Percentiles rank a stretch among this genome's conserved stretches.
Conservation (phyloP, 805 yeast genomes). For the Blastobotrys americana region DNA sequence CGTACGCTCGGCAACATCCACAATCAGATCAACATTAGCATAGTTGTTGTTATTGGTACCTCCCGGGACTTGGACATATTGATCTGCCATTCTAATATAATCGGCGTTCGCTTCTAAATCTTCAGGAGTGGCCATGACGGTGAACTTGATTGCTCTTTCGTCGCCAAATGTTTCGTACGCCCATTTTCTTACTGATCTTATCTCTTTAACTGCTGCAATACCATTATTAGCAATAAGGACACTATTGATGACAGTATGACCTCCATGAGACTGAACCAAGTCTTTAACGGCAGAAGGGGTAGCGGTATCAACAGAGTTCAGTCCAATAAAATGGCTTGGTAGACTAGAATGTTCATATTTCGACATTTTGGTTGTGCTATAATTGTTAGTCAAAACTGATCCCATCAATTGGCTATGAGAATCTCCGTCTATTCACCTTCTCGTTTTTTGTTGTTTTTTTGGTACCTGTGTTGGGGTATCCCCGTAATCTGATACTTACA, state of each 20-base stretch:
- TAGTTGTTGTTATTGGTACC: conserved; percentile 98
- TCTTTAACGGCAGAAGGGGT: conserved; percentile 67
- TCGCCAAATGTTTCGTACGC: conserved; percentile 98
- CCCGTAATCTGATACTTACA: too few species aligned
- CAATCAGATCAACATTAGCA: conserved; percentile 96
- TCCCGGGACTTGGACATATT: conserved; percentile 96
- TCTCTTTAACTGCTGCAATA: conserved; percentile 98
- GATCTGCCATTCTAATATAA: conserved; percentile 98
- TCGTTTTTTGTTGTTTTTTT: too few species aligned
- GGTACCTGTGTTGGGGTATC: too few species aligned
- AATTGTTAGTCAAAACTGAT: neutral
- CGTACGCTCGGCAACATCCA: conserved; percentile 94
- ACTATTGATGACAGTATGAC: conserved; percentile 81
- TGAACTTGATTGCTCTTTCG: conserved; percentile 87
- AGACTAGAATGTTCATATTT: conserved; percentile 32
- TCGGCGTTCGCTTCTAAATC: conserved; percentile 96
- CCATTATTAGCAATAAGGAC: conserved; percentile 96
- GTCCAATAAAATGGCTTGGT: conserved; percentile 74
- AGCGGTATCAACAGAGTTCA: conserved; percentile 68
- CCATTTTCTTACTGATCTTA: conserved; percentile 97
- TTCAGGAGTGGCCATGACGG: conserved; percentile 99
- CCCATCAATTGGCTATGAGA: neutral
- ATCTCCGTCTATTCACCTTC: neutral
- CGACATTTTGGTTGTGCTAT: neutral
- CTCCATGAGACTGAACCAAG: conserved; percentile 77